These are phyloP conservation scores for Diaporthe velutina DNA, from an alignment of 2,329 filamentous ascomycete genomes.

Conservation along the genomic window DNA sequence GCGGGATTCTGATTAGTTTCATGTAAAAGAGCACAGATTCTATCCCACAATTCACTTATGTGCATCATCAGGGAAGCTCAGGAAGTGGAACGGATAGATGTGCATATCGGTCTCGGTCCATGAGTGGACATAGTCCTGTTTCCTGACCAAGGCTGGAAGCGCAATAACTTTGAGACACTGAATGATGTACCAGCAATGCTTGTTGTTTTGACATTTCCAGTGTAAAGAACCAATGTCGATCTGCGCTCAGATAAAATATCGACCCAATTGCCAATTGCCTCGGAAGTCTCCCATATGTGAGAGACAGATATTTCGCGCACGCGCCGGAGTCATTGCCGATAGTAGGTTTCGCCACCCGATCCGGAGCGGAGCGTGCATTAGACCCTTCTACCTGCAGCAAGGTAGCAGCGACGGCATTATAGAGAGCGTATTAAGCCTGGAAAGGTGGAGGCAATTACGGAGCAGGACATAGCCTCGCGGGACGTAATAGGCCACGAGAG, in stretches of 20 bases:
- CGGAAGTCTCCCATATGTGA: not conserved
- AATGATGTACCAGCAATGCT: not conserved
- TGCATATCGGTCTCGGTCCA: not conserved
- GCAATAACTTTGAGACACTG: not conserved
- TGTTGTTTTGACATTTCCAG: not conserved
- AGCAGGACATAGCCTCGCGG: not conserved
- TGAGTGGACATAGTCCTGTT: not conserved
- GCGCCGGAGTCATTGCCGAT: conserved; percentile 9
- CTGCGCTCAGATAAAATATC: not conserved
- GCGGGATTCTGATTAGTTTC: too few species aligned
- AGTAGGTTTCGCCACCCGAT: not conserved
- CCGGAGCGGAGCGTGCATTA: conserved; percentile 4
- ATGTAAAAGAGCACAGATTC: too few species aligned
- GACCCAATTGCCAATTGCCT: not conserved
- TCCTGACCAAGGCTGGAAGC: not conserved
- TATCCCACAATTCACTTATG: not conserved
- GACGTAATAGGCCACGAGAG: conserved; percentile 11
- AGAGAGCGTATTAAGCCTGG: not conserved
- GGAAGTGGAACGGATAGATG: not conserved
- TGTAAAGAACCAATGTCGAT: not conserved
- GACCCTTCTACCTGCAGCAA: conserved; percentile 5
- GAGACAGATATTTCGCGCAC: not conserved
- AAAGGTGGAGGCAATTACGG: conserved; percentile 26
- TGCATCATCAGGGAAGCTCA: not conserved
- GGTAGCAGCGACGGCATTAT: not conserved